Evolutionary conservation across 345 rosid species (phyloP), one percentile per base, ranked within the genome.

Genomic region (Arabis hirsuta): DNA sequence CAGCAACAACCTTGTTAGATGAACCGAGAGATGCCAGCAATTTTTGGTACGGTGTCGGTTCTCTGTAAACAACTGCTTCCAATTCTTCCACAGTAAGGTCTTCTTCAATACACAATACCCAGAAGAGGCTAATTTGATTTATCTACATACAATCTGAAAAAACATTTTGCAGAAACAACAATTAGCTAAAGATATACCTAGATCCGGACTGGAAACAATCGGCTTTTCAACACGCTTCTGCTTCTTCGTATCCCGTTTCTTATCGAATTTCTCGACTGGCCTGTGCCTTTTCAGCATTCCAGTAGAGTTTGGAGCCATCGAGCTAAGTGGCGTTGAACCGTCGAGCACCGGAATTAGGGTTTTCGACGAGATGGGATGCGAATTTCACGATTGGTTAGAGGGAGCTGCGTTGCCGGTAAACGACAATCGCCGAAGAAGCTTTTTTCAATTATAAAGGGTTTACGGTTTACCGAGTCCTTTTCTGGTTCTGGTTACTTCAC

Each of bases 21-120:
- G 89, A 82, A 62, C 80, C 78, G n/a, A 90, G 82, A 61, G 81
- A 81, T 65, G 45, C 76, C 48, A 86, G 55, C 78, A 88, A 76
- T 65, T 62, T 77, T 45, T 88, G 76, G 58, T 86, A 88, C 3
- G 57, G 31, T 2, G 87, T 79, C 2, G 83, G 79, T 69, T 86
- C 85, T 58, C 77, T 82, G 70, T 71, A 69, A 62, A 72, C 48
- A 20, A 73, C 12, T 67, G 74, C 73, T 70, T 82, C 85, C 1
- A 76, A 32, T 32, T 60, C 81, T 32, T 29, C 68, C 56, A 60
- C 78, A 9, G 51, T 47, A 24, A 69, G 65, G 13, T 76, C 76
- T 68, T 60, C 78, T 7, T 69, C 77, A 2, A 78, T 24, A 56
- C 26, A 31, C 67, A 68, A 47, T 2, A 63, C 32, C 29, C 41